Evolutionary conservation across 1,284 basidiomycete species (phyloP), one percentile per base, ranked within the genome.

Genomic region (Marasmius oreades): DNA sequence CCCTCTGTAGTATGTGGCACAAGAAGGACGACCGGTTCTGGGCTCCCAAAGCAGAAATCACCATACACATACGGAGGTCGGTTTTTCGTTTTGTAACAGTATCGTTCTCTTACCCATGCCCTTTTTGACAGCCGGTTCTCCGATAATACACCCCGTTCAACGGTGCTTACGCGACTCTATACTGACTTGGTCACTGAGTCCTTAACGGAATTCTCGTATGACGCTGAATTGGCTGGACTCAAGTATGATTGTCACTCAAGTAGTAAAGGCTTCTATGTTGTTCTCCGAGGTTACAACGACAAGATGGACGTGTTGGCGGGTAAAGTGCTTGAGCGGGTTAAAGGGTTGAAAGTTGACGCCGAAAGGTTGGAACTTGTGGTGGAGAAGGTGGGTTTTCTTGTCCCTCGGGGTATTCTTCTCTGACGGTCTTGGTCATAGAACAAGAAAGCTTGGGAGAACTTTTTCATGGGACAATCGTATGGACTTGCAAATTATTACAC

Each of bases 1-100:
- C 81, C 0, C 66, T 89, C 33, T 90, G 87, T 1, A 79, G 85
- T 20, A 72, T 97, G 11, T 98, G 95, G 95, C 85, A 95, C 74
- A 98, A 98, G 78, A 94, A 94, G 67, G 95, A 98, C 68, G 95
- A 98, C 70, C 83, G 81, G 59, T 98, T 95, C 76, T 96, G 93
- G 90, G 84, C 95, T 5, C 95, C 95, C 0, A 92, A 92, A 67
- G 92, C 92, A 1, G 77, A 82, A 58, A 79, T 86, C n/a, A 70
- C 85, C 55, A 76, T 93, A 52, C 83, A 90, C 61, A 74, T 93
- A 45, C 78, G 86, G 63, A 90, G 83, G 89, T 89, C 64, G 47
- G 69, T 65, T 48, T 24, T 33, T 36, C 26, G 22, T n/a, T 10
- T 26, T 37, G 7, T 5, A 10, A 31, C 4, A 22, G 47, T 55